These are phyloP conservation scores for Amniculicola lignicola DNA, from an alignment of 495 filamentous ascomycete species.

Conservation along the genomic window DNA sequence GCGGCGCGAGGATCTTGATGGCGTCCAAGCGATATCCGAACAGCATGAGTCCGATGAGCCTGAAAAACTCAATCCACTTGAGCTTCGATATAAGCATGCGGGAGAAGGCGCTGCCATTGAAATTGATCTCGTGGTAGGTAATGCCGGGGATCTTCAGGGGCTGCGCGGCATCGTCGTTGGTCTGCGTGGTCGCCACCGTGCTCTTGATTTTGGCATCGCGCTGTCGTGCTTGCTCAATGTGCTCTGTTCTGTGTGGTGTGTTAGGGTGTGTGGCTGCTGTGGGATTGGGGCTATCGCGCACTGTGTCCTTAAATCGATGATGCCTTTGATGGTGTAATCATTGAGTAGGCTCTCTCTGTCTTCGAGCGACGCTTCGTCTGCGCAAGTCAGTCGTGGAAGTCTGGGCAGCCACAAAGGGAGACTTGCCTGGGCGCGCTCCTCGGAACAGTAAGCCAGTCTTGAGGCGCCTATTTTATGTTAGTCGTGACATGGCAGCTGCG, in stretches of 20 bases:
- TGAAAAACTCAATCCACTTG: conserved; percentile 65
- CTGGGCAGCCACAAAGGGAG: conserved; percentile 19
- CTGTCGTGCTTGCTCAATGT: conserved; percentile 64
- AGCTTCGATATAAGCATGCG: conserved; percentile 63
- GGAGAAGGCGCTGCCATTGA: conserved; percentile 72
- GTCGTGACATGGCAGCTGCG: too few species aligned
- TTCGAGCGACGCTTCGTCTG: conserved; percentile 65
- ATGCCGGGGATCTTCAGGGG: conserved; percentile 58
- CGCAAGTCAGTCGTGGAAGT: neutral
- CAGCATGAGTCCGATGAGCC: conserved; percentile 54
- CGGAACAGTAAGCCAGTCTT: conserved; percentile 69
- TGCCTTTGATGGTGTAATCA: conserved; percentile 61
- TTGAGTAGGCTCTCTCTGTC: conserved; percentile 61
- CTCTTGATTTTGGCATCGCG: conserved; percentile 48
- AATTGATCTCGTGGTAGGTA: conserved; percentile 59
- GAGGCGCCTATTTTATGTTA: conserved; percentile 50
- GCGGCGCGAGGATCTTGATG: conserved; percentile 60
- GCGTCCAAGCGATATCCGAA: conserved; percentile 66
- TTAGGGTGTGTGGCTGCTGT: neutral
- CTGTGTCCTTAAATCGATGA: conserved; percentile 77
- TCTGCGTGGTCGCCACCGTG: conserved; percentile 40
- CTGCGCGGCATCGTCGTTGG: conserved; percentile 46
- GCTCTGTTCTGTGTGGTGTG: conserved; percentile 64
- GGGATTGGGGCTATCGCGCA: conserved; percentile 32
- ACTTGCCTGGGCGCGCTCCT: conserved; percentile 63